Conservation (phyloP, 257 asterid genomes). For the Petunia axillaris region DNA sequence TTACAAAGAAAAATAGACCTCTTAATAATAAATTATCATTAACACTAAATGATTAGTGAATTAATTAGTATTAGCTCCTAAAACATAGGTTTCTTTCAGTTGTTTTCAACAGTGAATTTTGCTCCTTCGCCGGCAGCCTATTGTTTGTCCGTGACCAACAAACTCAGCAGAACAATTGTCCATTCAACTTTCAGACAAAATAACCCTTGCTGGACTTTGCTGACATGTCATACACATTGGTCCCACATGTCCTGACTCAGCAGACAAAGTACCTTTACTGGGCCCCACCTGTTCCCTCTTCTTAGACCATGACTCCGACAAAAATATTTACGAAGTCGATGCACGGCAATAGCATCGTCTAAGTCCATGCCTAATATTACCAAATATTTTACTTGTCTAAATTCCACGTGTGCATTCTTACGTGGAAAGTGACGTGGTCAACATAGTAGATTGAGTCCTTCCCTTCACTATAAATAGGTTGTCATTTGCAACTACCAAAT, state of each 20-base stretch:
- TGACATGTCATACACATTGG: conserved; percentile 35
- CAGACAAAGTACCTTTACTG: not conserved
- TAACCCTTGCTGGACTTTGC: conserved; percentile 28
- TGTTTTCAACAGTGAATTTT: conserved; percentile 18
- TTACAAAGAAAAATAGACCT: not conserved
- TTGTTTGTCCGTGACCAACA: conserved; percentile 39
- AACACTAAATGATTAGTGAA: not conserved
- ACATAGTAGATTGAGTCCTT: not conserved
- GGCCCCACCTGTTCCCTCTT: conserved; percentile 36
- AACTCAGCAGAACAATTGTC: conserved; percentile 18
- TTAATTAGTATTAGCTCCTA: conserved; percentile 2
- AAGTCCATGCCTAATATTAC: conserved; percentile 30
- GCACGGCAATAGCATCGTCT: conserved; percentile 29
- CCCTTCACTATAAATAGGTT: conserved; percentile 30
- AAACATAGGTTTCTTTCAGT: not conserved
- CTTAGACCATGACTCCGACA: not conserved
- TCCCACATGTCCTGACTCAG: conserved; percentile 24
- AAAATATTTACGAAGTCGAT: conserved; percentile 33
- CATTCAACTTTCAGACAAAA: conserved; percentile 32
- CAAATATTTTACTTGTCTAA: conserved; percentile 1
- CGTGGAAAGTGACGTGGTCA: conserved; percentile 29
- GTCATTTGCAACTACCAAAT: not conserved
- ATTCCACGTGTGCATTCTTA: not conserved
- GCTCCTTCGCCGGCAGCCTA: conserved; percentile 44
- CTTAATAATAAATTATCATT: not conserved